phyloP scores from a whole-genome alignment of 2,329 filamentous ascomycete genomes.

The Fusarium ramigenum region DNA sequence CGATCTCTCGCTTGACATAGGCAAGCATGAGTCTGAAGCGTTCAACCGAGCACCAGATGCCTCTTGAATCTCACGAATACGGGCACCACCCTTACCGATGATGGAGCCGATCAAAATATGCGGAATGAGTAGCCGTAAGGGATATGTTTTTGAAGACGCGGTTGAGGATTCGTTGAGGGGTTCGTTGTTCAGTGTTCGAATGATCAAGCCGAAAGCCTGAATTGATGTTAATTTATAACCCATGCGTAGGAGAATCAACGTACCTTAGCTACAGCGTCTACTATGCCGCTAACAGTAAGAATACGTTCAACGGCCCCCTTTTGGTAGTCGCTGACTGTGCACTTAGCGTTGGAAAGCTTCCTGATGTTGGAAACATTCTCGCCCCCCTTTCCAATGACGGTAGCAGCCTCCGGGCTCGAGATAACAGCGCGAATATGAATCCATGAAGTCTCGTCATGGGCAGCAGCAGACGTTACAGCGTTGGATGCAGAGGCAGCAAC shows the following conservation, averaged over 20 bases:
- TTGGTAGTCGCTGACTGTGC: conserved; percentile 98
- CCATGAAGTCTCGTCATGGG: conserved; percentile 93
- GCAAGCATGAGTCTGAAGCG: conserved; percentile 93
- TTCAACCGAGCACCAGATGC: conserved; percentile 96
- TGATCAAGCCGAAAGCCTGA: conserved; percentile 95
- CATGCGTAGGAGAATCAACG: conserved; percentile 34
- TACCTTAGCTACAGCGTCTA: conserved; percentile 97
- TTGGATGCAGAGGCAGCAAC: conserved; percentile 49
- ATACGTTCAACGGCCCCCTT: conserved; percentile 98
- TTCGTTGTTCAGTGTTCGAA: conserved; percentile 97
- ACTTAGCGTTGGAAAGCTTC: conserved; percentile 94
- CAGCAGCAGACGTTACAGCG: conserved; percentile 58
- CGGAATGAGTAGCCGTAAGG: conserved; percentile 91
- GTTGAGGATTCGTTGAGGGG: conserved; percentile 87
- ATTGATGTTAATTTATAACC: conserved; percentile 41
- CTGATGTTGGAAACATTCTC: conserved; percentile 99
- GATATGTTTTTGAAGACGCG: conserved; percentile 95
- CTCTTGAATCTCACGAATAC: conserved; percentile 98
- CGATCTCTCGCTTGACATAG: conserved; percentile 95
- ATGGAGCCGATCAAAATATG: conserved; percentile 98
- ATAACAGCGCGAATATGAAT: conserved; percentile 98
- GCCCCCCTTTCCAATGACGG: conserved; percentile 97
- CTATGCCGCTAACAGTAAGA: conserved; percentile 93
- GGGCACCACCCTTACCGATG: conserved; percentile 94
- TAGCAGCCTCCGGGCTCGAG: conserved; percentile 95